Evolutionary conservation across 108 stramenopile genomes (phyloP).

Genomic region (Skeletonema marinoi): DNA sequence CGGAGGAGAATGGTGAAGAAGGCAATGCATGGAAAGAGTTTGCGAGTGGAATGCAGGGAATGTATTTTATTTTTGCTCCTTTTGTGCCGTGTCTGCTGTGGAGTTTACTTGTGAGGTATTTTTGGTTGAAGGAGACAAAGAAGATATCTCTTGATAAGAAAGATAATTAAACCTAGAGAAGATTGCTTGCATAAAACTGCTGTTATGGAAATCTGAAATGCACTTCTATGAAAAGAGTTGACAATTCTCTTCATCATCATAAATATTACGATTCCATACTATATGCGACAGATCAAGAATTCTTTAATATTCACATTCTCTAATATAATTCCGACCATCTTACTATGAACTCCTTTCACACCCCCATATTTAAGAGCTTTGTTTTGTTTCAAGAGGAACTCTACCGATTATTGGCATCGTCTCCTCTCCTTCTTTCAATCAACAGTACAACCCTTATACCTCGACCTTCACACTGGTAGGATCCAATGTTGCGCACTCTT

Average conservation of each 20-base stretch:
- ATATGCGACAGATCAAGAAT: neutral
- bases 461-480: constrained; percentile 72
- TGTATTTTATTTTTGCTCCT: constrained; percentile 44
- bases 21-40: constrained; percentile 45
- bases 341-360: neutral
- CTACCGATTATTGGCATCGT: neutral
- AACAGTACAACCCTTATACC: neutral
- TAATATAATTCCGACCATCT: neutral
- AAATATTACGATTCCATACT: neutral
- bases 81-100: constrained; percentile 44
- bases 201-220: neutral
- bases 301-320: constrained; percentile 5
- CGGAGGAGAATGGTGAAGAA: constrained; percentile 2
- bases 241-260: neutral
- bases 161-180: constrained; percentile 13
- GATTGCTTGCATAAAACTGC: neutral
- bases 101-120: constrained; percentile 42
- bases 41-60: constrained; percentile 40
- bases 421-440: neutral
- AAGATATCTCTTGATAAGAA: constrained; percentile 23
- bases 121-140: constrained; percentile 39
- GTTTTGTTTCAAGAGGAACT: neutral
- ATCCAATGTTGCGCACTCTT: constrained; percentile 79
- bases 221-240: too few relatives aligned
- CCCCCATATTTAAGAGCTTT: neutral